Evolutionary conservation across 1,284 basidiomycete genomes (phyloP).

Genomic region (Sporisorium scitamineum): DNA sequence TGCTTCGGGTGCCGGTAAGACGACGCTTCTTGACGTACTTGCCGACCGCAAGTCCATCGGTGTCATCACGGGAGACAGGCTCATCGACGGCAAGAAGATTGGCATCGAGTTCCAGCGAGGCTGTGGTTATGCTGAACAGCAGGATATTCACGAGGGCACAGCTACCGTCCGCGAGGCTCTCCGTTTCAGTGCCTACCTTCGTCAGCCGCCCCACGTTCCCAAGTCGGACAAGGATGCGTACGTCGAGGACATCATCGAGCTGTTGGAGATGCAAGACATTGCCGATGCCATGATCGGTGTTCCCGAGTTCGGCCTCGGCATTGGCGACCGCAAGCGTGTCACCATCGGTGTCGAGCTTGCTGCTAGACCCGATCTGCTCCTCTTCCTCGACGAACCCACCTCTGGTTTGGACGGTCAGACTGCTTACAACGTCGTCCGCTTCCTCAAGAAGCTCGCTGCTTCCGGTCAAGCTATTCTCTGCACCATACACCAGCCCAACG

Average conservation of each 20-base stretch:
- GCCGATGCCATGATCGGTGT: slow-evolving; percentile 78
- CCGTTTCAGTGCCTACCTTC: slow-evolving; percentile 82
- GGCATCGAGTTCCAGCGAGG: slow-evolving; percentile 80
- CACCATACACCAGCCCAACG: slow-evolving; percentile 56
- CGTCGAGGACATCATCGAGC: slow-evolving; percentile 81
- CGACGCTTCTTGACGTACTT: slow-evolving; percentile 80
- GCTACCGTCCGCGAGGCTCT: slow-evolving; percentile 86
- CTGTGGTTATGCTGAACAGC: slow-evolving; percentile 79
- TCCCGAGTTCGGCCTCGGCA: slow-evolving; percentile 72
- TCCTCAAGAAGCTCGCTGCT: slow-evolving; percentile 51
- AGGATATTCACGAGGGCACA: slow-evolving; percentile 84
- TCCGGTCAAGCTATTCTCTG: slow-evolving; percentile 53
- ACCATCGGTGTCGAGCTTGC: slow-evolving; percentile 71
- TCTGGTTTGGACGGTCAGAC: slow-evolving; percentile 48
- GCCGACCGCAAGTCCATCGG: slow-evolving; percentile 81
- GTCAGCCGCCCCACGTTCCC: slow-evolving; percentile 79
- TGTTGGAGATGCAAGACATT: slow-evolving; percentile 80
- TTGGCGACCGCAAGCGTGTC: slow-evolving; percentile 78
- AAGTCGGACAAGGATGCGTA: slow-evolving; percentile 82
- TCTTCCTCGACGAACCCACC: slow-evolving; percentile 72
- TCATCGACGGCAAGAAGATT: slow-evolving; percentile 80
- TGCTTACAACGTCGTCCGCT: slow-evolving; percentile 48
- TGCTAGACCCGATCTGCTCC: slow-evolving; percentile 44
- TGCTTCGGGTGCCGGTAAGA: slow-evolving; percentile 78
- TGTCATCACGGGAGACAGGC: slow-evolving; percentile 80